Percentiles rank a stretch among this genome's conserved stretches.
Evolutionary conservation across 768 basidiomycete species (phyloP).

Genomic region (Phylloporus sp.): DNA sequence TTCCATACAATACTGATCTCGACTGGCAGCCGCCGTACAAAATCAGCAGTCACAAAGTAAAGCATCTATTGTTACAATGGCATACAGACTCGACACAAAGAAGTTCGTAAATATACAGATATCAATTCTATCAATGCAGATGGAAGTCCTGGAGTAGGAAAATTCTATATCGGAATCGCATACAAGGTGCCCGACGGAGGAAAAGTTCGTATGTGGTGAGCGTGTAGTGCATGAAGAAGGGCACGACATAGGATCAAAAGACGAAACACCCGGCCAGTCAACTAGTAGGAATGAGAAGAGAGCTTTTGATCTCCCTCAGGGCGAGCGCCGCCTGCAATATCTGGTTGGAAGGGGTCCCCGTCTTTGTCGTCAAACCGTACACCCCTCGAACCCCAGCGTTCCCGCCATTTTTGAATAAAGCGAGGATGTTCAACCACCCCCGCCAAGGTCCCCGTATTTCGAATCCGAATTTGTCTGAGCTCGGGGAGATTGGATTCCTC

Average conservation of each 20-base stretch:
- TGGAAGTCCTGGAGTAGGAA: neutral
- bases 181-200: too few species aligned
- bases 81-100: neutral
- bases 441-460: conserved; percentile 37
- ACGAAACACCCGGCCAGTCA: neutral
- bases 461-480: conserved; percentile 36
- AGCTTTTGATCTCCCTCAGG: neutral
- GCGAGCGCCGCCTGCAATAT: neutral
- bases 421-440: conserved; percentile 24
- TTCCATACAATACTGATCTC: too few species aligned
- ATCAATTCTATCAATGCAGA: neutral
- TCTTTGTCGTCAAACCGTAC: conserved; percentile 32
- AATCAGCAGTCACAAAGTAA: too few species aligned
- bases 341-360: conserved; percentile 19
- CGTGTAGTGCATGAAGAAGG: too few species aligned
- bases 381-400: conserved; percentile 24
- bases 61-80: neutral
- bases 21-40: too few species aligned
- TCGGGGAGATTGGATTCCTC: conserved; percentile 33
- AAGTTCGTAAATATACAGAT: neutral
- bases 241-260: neutral
- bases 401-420: conserved; percentile 29
- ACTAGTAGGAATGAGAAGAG: neutral
- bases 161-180: too few species aligned
- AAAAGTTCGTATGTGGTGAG: too few species aligned